These are phyloP conservation scores for Plasmodium inui DNA, from an alignment of 169 alveolate species.

Conservation along the genomic window DNA sequence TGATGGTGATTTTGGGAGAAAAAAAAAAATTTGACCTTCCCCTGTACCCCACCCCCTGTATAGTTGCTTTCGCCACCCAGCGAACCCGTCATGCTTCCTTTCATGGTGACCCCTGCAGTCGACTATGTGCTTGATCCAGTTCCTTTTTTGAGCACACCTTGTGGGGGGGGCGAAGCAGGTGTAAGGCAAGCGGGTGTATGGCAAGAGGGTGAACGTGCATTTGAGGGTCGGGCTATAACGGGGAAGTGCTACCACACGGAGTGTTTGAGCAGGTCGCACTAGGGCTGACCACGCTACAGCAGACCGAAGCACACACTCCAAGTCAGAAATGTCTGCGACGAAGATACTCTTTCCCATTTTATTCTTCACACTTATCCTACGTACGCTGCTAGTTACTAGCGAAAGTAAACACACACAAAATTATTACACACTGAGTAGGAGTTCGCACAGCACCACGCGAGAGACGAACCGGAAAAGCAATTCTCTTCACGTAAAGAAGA, in stretches of 20 bases:
- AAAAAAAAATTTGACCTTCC: background rate
- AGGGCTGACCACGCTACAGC: too few relatives aligned
- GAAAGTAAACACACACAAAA: conserved; percentile 15
- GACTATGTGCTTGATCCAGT: background rate
- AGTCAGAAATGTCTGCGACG: conserved; percentile 43
- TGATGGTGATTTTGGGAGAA: background rate
- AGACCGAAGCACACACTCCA: background rate
- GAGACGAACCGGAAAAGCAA: background rate
- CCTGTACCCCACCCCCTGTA: background rate
- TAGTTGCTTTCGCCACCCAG: background rate
- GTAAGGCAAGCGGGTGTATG: background rate
- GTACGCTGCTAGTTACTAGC: conserved; percentile 11
- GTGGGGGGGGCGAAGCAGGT: background rate
- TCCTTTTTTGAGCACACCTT: background rate
- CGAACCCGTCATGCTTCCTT: background rate
- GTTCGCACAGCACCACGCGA: background rate
- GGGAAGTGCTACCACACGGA: background rate
- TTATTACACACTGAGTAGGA: conserved; percentile 4
- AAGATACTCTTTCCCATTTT: conserved; percentile 1
- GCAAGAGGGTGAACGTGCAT: background rate
- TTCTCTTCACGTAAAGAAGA: background rate
- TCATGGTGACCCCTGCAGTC: background rate
- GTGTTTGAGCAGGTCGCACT: background rate
- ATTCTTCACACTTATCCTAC: conserved; percentile 7
- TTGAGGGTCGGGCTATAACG: background rate